These are phyloP conservation scores for Omphalea diandra DNA, from an alignment of 441 rosid genomes.

Conservation along the genomic window DNA sequence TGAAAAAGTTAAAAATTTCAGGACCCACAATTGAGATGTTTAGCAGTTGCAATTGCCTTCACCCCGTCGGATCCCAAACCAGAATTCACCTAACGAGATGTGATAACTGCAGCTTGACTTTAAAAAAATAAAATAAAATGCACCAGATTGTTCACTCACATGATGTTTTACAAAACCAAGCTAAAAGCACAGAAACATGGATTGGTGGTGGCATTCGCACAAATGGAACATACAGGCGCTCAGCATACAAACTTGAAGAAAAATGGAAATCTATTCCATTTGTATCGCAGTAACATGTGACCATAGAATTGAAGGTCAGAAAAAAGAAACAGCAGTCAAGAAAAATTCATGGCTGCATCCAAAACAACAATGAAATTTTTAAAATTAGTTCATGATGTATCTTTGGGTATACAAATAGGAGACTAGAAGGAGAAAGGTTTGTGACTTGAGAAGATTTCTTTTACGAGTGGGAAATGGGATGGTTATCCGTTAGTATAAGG, in stretches of 20 bases:
- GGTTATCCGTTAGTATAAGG: too few relatives aligned
- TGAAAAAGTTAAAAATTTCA: too few relatives aligned
- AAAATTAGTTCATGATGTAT: too few relatives aligned
- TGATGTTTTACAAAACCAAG: not conserved
- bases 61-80: conserved; percentile 85
- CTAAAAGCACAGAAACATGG: conserved; percentile 10
- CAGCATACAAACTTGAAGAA: conserved; percentile 16
- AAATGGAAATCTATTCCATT: conserved; percentile 17
- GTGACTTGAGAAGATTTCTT: too few relatives aligned
- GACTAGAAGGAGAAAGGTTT: too few relatives aligned
- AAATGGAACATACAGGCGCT: conserved; percentile 6
- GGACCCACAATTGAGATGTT: too few relatives aligned
- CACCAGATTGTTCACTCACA: conserved; percentile 21
- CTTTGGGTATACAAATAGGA: too few relatives aligned
- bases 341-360: conserved; percentile 10
- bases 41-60: conserved; percentile 96
- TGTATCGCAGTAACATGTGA: conserved; percentile 1
- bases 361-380: conserved; percentile 13
- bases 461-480: too few relatives aligned
- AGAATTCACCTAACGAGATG: conserved; percentile 89
- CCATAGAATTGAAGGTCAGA: conserved; percentile 9
- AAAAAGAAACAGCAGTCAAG: conserved; percentile 17
- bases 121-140: conserved; percentile 41
- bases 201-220: not conserved
- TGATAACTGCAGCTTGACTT: conserved; percentile 99